Conservation (phyloP, 805 yeast genomes). For the Myxozyma sirexii region DNA sequence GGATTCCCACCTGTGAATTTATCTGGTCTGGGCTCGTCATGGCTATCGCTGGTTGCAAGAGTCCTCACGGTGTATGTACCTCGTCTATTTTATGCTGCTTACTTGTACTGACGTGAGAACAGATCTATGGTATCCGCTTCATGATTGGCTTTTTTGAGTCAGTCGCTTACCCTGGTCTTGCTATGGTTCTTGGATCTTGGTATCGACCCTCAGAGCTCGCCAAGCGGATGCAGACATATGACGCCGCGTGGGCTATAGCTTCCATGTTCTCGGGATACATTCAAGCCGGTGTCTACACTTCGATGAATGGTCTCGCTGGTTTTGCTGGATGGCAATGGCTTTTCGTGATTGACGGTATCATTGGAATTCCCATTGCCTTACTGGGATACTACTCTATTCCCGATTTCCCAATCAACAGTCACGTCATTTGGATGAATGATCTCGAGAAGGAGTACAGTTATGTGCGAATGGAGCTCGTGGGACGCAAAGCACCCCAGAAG, state of each 20-base stretch:
- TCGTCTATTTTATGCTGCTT: neutral
- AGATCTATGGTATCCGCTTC: constrained; percentile 31
- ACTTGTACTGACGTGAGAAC: constrained; percentile 10
- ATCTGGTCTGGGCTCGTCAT: constrained; percentile 50
- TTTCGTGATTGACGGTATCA: constrained; percentile 31
- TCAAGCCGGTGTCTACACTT: constrained; percentile 56
- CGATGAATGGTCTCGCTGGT: constrained; percentile 56
- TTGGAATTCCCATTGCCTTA: constrained; percentile 27
- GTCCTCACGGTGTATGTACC: constrained; percentile 42
- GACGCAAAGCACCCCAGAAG: constrained; percentile 29
- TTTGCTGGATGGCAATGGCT: constrained; percentile 60
- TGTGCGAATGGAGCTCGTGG: constrained; percentile 30
- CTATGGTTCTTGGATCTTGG: constrained; percentile 46
- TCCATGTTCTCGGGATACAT: constrained; percentile 63
- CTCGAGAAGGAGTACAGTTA: constrained; percentile 26
- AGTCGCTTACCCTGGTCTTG: constrained; percentile 58
- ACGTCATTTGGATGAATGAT: constrained; percentile 50
- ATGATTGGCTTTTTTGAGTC: constrained; percentile 50
- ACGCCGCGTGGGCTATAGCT: constrained; percentile 66
- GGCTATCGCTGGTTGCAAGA: constrained; percentile 44
- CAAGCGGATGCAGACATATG: constrained; percentile 62
- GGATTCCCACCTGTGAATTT: constrained; percentile 33
- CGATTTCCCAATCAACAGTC: constrained; percentile 65
- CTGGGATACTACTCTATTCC: constrained; percentile 49
- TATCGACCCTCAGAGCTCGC: constrained; percentile 59